Base-by-base conservation (phyloP, 2,329 filamentous ascomycete genomes). In the Davidsoniella australis region DNA sequence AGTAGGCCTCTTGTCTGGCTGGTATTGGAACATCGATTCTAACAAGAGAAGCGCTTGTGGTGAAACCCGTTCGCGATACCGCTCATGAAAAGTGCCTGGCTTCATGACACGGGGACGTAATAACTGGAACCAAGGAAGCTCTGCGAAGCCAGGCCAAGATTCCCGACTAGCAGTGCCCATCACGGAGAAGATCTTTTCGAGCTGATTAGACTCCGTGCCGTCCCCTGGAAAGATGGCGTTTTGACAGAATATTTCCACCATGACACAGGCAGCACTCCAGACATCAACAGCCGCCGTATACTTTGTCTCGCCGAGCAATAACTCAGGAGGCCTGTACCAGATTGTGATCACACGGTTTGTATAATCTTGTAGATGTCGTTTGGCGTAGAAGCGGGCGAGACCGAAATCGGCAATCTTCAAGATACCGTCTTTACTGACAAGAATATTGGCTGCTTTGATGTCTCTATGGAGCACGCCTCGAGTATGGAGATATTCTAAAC, bases 281-380 rank as follows among this genome's bases (percentile, higher is more conserved):
- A 98, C 83, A 60, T 95, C 88, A 12, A 94, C 86, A 2, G 85
- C 85, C 0, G 85, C 84, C 4, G 84, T 86, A 60, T 95, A 95
- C 57, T 85, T 78, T 4, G 88, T 94, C 63, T 94, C 87, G 5
- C 88, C 88, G 1, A 94, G 73, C 0, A 94, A 69, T n/a, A 95
- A 72, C 62, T 95, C 88, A 0, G 88, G 87, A 0, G 86, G 85
- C 3, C 88, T 78, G 62, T 95, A 95, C 93, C 93, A 98, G 56
- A 98, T 95, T 2, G 91, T 98, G 61, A 98, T 94, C 57, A 98
- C 93, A 36, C 91, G 83, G 61, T 98, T 98, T 1, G 91, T 98
- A 63, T 98, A 98, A 62, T 98, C 89, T 62, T 91, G 85, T 53
- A 82, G 80, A 54, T 83, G 80, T 45, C 82, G 80, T 62, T 98